phyloP scores from a whole-genome alignment of 495 filamentous ascomycete species.

The Neurospora discreta region DNA sequence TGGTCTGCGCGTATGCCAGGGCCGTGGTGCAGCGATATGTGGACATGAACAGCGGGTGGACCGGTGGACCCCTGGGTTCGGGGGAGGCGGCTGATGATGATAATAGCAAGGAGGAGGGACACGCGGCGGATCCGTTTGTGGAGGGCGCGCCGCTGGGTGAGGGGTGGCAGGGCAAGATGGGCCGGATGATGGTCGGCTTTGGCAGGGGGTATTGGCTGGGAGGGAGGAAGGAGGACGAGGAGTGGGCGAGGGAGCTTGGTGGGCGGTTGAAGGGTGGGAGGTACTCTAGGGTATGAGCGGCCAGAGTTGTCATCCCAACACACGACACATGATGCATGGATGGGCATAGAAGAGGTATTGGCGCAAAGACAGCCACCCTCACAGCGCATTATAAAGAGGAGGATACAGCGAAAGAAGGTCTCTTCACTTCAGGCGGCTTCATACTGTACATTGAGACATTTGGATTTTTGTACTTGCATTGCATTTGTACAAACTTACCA shows the following conservation, averaged over 20 bases:
- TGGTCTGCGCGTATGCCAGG: constrained; percentile 72
- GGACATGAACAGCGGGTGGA: constrained; percentile 34
- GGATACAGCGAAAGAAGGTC: neutral
- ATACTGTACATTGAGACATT: neutral
- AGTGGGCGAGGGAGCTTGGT: constrained; percentile 49
- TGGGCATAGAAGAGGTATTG: neutral
- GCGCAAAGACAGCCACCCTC: neutral
- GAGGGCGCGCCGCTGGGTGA: constrained; percentile 53
- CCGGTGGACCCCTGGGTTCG: constrained; percentile 7
- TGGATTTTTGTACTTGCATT: neutral
- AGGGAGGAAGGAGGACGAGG: constrained; percentile 32
- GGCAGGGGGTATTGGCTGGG: constrained; percentile 69
- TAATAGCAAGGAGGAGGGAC: constrained; percentile 23
- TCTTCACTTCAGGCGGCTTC: neutral
- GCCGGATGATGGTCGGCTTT: constrained; percentile 58
- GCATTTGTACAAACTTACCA: neutral
- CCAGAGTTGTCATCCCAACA: neutral
- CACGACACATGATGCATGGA: neutral
- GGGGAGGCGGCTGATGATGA: constrained; percentile 10
- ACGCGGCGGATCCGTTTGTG: constrained; percentile 61
- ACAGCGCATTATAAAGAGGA: neutral
- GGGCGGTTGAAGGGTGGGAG: constrained; percentile 40
- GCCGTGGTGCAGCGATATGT: constrained; percentile 52
- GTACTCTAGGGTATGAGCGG: neutral
- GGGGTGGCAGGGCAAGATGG: constrained; percentile 66